Evolutionary conservation across 768 basidiomycete species (phyloP), one percentile per base, ranked within the genome.

Genomic region (Myochromella boudieri): DNA sequence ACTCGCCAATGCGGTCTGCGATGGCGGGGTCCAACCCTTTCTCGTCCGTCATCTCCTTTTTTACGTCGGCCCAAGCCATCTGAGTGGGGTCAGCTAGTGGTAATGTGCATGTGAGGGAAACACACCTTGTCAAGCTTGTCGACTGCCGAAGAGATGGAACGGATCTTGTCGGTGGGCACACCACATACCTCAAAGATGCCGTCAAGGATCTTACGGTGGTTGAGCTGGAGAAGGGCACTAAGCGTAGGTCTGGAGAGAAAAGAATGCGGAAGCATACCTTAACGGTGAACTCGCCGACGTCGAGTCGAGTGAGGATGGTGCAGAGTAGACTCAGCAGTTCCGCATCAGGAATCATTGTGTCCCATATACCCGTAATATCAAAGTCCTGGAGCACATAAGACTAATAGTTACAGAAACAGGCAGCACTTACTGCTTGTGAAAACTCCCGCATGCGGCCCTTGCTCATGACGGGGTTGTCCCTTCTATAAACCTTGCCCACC

Each of bases 401-500:
- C 10, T 50, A 49, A 34, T 6, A 4, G 8, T 15, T 5, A 4
- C 17, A 3, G 9, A 25, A 32, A 44, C 32, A 38, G 43, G 9
- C 41, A 17, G 9, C 12, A 25, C 82, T 55, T 55, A 94, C 92
- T 52, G 95, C 97, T 67, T 99, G 97, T 60, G 88, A 91, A 61
- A 99, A 99, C 71, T 99, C 97, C 49, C 97, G 81, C 95, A 99
- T 97, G 21, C 97, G 77, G 0, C 97, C 97, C 71, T 99, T 99
- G 22, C 85, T 87, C 87, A 98, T 94, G 46, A 95, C 95, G 0
- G 97, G 97, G 54, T 85, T 92, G 68, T 99, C 97, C 61, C 97
- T 73, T 52, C 97, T 76, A 67, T 98, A 99, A 15, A 99, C 97
- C 69, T 98, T 99, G n/a, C 94, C 95, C 41, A 99, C 85, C 66